phyloP scores from a whole-genome alignment of 768 basidiomycete species.

The Infundibulicybe gibba region DNA sequence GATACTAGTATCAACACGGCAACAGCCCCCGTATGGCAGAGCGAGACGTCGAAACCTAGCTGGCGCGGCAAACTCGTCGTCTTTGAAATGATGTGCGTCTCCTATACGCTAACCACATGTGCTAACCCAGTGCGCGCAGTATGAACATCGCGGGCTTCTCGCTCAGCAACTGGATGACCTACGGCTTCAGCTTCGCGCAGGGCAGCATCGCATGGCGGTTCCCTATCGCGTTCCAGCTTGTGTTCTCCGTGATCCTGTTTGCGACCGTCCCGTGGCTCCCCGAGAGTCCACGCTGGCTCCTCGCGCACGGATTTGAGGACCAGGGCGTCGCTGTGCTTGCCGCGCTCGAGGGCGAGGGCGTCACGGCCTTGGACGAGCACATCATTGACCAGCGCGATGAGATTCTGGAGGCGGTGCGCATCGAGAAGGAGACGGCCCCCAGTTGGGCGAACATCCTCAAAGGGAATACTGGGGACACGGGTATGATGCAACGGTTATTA shows the following conservation, averaged over 20 bases:
- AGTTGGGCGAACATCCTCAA: conserved; percentile 37
- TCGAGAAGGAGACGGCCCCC: conserved; percentile 37
- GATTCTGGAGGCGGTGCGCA: conserved; percentile 40
- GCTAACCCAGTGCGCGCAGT: conserved; percentile 16
- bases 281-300: conserved; percentile 45
- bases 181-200: conserved; percentile 41
- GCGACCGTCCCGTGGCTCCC: conserved; percentile 46
- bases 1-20: conserved; percentile 38
- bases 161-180: conserved; percentile 51
- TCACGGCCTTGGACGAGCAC: conserved; percentile 27
- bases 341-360: conserved; percentile 36
- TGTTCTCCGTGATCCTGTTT: conserved; percentile 41
- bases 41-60: conserved; percentile 45
- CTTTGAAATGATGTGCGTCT: conserved; percentile 43
- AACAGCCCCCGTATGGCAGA: conserved; percentile 49
- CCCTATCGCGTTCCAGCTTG: conserved; percentile 47
- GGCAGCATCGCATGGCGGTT: conserved; percentile 46
- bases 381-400: conserved; percentile 34
- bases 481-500: conserved; percentile 39
- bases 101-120: neutral
- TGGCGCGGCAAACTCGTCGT: conserved; percentile 47
- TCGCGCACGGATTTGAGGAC: conserved; percentile 39
- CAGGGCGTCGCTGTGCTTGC: conserved; percentile 39
- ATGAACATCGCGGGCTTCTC: conserved; percentile 52
- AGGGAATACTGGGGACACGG: conserved; percentile 38